Conservation (phyloP, 768 basidiomycete species). For the Leccinellum luteum region DNA sequence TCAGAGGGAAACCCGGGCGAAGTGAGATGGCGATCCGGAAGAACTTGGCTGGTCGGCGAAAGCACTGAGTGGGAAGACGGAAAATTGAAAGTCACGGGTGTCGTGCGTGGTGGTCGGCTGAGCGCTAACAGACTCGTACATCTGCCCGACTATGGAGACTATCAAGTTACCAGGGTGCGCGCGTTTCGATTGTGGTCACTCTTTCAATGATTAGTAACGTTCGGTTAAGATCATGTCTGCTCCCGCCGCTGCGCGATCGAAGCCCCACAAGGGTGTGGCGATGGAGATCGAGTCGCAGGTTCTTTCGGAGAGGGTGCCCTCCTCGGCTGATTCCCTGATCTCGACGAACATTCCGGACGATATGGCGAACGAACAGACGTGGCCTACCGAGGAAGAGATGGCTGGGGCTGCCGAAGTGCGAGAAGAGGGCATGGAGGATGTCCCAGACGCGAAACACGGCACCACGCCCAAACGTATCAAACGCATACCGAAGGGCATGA, state of each 20-base stretch:
- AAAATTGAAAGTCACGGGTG: constrained; percentile 5
- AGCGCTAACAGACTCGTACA: constrained; percentile 86
- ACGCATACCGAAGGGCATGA: constrained; percentile 91
- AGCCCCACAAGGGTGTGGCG: constrained; percentile 33
- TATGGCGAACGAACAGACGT: constrained; percentile 93
- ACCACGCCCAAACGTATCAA: constrained; percentile 81
- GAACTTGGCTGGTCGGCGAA: constrained; percentile 69
- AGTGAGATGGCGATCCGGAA: constrained; percentile 79
- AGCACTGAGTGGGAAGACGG: constrained; percentile 63
- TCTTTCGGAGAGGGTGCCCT: too few species aligned
- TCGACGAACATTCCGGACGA: constrained; percentile 21
- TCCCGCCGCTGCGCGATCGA: constrained; percentile 40
- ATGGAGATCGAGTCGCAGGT: constrained; percentile 67
- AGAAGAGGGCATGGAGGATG: constrained; percentile 18
- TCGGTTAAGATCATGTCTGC: constrained; percentile 67
- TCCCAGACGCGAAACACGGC: constrained; percentile 62
- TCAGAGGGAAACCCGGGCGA: constrained; percentile 83
- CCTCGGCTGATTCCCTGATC: too few species aligned
- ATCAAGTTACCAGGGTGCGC: constrained; percentile 73
- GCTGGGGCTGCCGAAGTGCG: constrained; percentile 32
- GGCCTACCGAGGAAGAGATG: constrained; percentile 99
- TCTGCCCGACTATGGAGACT: constrained; percentile 86
- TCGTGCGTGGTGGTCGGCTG: constrained; percentile 65
- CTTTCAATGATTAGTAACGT: neutral
- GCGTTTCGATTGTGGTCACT: neutral